phyloP scores from a whole-genome alignment of 768 basidiomycete species.

The Dacryopinax primogenitus region DNA sequence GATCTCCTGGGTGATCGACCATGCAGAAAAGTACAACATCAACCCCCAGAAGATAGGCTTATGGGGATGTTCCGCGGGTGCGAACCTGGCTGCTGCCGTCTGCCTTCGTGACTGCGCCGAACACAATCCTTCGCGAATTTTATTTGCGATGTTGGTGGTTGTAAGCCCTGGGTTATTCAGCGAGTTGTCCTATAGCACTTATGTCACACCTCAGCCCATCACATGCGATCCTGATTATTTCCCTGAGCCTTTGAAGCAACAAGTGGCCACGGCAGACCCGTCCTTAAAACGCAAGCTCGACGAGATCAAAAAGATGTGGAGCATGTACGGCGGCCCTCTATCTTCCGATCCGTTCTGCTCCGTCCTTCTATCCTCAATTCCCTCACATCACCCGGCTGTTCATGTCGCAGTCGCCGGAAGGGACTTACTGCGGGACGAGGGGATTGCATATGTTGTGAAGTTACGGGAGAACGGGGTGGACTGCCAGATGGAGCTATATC shows the following conservation, averaged over 20 bases:
- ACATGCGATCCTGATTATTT: background rate
- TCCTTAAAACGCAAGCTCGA: background rate
- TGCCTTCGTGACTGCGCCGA: background rate
- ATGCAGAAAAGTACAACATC: background rate
- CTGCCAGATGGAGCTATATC: background rate
- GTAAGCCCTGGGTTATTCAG: background rate
- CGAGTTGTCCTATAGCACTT: no score
- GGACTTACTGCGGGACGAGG: background rate
- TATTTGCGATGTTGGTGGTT: background rate
- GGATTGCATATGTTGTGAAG: background rate
- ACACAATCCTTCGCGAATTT: background rate
- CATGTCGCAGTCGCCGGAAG: background rate
- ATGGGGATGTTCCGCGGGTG: background rate
- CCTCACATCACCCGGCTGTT: background rate
- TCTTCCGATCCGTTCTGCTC: background rate
- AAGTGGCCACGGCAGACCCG: background rate
- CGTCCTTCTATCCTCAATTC: background rate
- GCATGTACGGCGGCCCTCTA: background rate
- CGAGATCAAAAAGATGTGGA: background rate
- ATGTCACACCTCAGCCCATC: no score
- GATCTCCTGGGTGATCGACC: background rate
- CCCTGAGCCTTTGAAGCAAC: background rate
- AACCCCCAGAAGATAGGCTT: background rate
- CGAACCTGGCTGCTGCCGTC: background rate
- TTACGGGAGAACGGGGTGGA: background rate